phyloP scores from a whole-genome alignment of 2,329 filamentous ascomycete genomes.

The Aureobasidium sp. region DNA sequence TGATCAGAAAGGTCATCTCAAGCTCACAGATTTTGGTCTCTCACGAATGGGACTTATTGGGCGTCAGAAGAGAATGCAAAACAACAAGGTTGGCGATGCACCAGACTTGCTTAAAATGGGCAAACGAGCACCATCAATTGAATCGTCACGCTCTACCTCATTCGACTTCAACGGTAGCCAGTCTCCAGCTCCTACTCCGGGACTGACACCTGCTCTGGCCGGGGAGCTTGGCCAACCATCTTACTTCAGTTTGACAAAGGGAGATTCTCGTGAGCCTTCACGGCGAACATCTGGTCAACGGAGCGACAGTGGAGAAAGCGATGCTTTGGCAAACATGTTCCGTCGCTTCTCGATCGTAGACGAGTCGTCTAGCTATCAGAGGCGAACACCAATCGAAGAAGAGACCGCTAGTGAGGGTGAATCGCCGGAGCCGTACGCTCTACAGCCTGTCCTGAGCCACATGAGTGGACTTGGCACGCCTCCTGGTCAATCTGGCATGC shows the following conservation, averaged over 20 bases:
- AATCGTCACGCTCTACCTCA: slow-evolving; percentile 86
- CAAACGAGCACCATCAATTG: slow-evolving; percentile 76
- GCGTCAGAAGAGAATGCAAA: slow-evolving; percentile 86
- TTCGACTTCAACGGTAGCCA: slow-evolving; percentile 77
- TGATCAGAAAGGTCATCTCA: slow-evolving; percentile 91
- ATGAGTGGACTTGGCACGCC: slow-evolving; percentile 51
- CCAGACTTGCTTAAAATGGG: slow-evolving; percentile 85
- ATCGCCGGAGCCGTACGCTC: slow-evolving; percentile 67
- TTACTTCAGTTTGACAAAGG: slow-evolving; percentile 75
- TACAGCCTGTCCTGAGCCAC: slow-evolving; percentile 55
- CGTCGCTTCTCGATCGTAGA: slow-evolving; percentile 56
- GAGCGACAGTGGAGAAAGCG: slow-evolving; percentile 89
- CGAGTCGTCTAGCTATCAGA: slow-evolving; percentile 29
- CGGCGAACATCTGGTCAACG: slow-evolving; percentile 68
- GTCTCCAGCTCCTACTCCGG: slow-evolving; percentile 77
- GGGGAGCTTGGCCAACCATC: slow-evolving; percentile 72
- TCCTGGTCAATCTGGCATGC: slow-evolving; percentile 65
- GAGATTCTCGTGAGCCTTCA: slow-evolving; percentile 52
- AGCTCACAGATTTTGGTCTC: slow-evolving; percentile 93
- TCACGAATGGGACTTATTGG: slow-evolving; percentile 96
- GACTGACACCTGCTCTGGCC: slow-evolving; percentile 72
- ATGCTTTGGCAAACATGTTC: slow-evolving; percentile 76
- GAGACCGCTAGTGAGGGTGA: slow-evolving; percentile 58
- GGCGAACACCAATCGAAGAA: slow-evolving; percentile 64
- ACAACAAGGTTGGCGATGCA: slow-evolving; percentile 68